These are phyloP conservation scores for Candida argentea DNA, from an alignment of 805 yeast species.

Conservation along the genomic window DNA sequence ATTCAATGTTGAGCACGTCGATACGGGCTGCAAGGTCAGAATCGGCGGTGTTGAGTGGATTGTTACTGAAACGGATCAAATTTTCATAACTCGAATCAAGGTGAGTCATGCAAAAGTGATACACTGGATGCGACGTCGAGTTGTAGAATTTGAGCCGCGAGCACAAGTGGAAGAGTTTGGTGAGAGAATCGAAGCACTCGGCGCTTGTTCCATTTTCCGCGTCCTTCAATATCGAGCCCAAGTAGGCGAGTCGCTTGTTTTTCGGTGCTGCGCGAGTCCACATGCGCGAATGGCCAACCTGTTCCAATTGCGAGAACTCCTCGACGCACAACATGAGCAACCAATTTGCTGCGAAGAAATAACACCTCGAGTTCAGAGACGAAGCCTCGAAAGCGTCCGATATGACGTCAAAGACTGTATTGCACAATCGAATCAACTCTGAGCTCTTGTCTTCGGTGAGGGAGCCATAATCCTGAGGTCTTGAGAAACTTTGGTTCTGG, in stretches of 20 bases:
- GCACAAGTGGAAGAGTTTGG: slow-evolving; percentile 26
- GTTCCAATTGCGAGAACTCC: slow-evolving; percentile 26
- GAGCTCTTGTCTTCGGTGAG: slow-evolving; percentile 12
- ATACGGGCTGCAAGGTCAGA: slow-evolving; percentile 9
- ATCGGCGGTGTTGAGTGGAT: slow-evolving; percentile 4
- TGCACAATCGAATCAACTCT: slow-evolving; percentile 15
- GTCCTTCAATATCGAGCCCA: slow-evolving; percentile 19
- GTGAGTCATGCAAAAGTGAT: slow-evolving; percentile 18
- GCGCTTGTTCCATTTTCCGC: slow-evolving; percentile 15
- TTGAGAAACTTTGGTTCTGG: slow-evolving; percentile 25
- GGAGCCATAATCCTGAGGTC: slow-evolving; percentile 24
- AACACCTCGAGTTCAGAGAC: slow-evolving; percentile 7
- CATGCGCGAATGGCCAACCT: background rate
- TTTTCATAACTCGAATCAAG: slow-evolving; percentile 22
- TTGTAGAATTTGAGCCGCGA: slow-evolving; percentile 15
- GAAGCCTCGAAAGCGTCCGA: slow-evolving; percentile 20
- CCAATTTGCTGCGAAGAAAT: slow-evolving; percentile 22
- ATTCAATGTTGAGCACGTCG: slow-evolving; percentile 16
- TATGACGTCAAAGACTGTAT: slow-evolving; percentile 23
- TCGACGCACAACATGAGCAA: slow-evolving; percentile 21
- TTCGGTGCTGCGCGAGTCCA: slow-evolving; percentile 8
- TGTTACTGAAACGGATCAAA: slow-evolving; percentile 8
- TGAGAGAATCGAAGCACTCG: slow-evolving; percentile 26
- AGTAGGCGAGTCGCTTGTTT: slow-evolving; percentile 26
- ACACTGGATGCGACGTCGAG: slow-evolving; percentile 16